Base-by-base conservation (phyloP, 176 grass and related monocot genomes). In the Dendrocalamus sinicus region DNA sequence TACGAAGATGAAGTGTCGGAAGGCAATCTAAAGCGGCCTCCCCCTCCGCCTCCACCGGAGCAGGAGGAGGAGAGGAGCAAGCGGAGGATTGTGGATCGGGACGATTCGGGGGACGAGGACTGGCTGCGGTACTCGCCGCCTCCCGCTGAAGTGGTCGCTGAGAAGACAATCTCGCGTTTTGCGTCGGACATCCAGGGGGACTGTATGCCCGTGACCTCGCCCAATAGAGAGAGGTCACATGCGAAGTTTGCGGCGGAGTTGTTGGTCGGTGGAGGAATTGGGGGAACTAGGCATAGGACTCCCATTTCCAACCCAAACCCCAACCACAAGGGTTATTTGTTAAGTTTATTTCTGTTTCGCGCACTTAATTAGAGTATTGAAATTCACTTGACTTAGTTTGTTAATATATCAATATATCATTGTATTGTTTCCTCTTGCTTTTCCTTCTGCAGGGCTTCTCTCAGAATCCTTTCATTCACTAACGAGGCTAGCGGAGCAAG, bases 201-300 rank as follows among this genome's bases (percentile, higher is more conserved):
- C 46, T 92, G 78, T 80, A 78, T 96, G 67, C 84, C 93, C 19
- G 66, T 99, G 55, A 99, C 96, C 26, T 90, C 86, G 32, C 91
- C 93, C 70, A 89, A 82, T 67, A 93, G 96, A 71, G 88, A 88
- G 57, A 94, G 93, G 81, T 90, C 91, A 73, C 96, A 99, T 78
- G 90, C 96, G 2, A 94, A 96, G 90, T 83, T 96, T 28, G 52
- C 43, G 61, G 45, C 63, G 19, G 76, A 77, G 41, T 83, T 71
- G 16, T 59, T 80, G 22, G 73, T 62, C 17, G 35, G 69, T 67
- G 75, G 54, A 80, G 85, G 54, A 53, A 45, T 74, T 8, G 82
- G 76, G 23, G 61, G 75, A 62, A 51, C 61, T 10, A 75, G 51
- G 28, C 81, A 60, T 75, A 57, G 69, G 43, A 14, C 28, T 87